Conservation (phyloP, 768 basidiomycete genomes). For the Rhodocollybia butyracea region DNA sequence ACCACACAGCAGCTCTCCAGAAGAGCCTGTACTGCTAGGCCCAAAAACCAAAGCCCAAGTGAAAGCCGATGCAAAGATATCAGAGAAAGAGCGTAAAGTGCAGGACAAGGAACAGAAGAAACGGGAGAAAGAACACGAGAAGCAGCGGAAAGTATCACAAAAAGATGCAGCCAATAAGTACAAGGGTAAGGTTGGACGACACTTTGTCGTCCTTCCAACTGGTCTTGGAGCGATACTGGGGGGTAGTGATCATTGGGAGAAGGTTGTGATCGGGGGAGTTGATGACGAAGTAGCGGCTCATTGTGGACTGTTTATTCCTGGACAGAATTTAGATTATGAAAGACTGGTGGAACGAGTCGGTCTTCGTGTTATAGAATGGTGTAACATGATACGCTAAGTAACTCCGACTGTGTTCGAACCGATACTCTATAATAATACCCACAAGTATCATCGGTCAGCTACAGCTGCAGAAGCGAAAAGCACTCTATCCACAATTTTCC, state of each 20-base stretch:
- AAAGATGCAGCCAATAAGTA: constrained; percentile 20
- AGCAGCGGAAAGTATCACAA: constrained; percentile 19
- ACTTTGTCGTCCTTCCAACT: constrained; percentile 52
- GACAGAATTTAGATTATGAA: constrained; percentile 7
- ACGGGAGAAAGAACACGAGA: constrained; percentile 16
- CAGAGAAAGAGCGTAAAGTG: neutral
- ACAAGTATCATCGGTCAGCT: no score
- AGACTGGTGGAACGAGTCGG: constrained; percentile 6
- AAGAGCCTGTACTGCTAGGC: constrained; percentile 6
- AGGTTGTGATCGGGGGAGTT: constrained; percentile 8
- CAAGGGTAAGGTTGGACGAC: constrained; percentile 29
- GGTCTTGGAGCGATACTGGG: constrained; percentile 36
- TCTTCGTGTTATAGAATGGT: constrained; percentile 6
- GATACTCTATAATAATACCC: no score
- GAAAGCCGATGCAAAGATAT: constrained; percentile 13
- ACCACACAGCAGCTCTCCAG: neutral
- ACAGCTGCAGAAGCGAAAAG: constrained; percentile 1
- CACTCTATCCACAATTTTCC: neutral
- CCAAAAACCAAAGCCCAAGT: constrained; percentile 10
- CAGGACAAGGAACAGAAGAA: constrained; percentile 13
- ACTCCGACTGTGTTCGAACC: no score
- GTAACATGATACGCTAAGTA: constrained; percentile 1
- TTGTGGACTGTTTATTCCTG: constrained; percentile 6
- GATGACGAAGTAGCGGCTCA: constrained; percentile 8
- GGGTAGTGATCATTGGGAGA: constrained; percentile 8